phyloP scores from a whole-genome alignment of 108 stramenopile species.

The Conticribra guillardii region DNA sequence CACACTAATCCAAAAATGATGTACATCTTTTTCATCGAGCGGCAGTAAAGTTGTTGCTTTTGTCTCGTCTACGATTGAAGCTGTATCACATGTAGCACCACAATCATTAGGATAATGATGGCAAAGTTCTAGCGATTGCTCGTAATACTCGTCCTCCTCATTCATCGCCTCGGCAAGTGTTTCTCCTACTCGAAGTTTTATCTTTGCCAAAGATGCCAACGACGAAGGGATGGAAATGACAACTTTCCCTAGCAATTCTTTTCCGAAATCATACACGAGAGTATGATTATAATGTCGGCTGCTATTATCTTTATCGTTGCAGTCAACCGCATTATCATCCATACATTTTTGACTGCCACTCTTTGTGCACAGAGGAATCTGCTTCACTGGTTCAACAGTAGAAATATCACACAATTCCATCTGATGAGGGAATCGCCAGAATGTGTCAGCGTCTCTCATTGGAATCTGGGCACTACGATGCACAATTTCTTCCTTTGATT shows the following conservation, averaged over 20 bases:
- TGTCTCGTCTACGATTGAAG: not conserved
- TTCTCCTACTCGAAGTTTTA: conserved; percentile 44
- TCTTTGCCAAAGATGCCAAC: not conserved
- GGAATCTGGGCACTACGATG: too few species aligned
- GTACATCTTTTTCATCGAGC: not conserved
- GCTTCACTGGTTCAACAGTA: not conserved
- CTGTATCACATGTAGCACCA: not conserved
- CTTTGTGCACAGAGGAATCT: not conserved
- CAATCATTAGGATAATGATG: not conserved
- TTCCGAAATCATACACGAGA: conserved; percentile 36
- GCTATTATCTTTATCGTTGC: not conserved
- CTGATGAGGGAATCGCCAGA: conserved; percentile 31
- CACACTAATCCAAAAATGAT: not conserved
- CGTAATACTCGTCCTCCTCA: conserved; percentile 33
- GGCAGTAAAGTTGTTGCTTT: not conserved
- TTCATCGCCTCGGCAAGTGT: conserved; percentile 44
- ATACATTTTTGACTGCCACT: not conserved
- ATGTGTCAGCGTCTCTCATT: not conserved
- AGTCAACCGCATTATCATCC: not conserved
- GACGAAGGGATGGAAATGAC: conserved; percentile 6
- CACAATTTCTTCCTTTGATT: too few species aligned
- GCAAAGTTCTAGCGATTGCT: conserved; percentile 38
- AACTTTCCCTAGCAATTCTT: conserved; percentile 35
- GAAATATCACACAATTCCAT: conserved; percentile 10
- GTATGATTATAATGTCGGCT: not conserved